These are phyloP conservation scores for Claviceps sp. DNA, from an alignment of 2,329 filamentous ascomycete species.

Conservation along the genomic window DNA sequence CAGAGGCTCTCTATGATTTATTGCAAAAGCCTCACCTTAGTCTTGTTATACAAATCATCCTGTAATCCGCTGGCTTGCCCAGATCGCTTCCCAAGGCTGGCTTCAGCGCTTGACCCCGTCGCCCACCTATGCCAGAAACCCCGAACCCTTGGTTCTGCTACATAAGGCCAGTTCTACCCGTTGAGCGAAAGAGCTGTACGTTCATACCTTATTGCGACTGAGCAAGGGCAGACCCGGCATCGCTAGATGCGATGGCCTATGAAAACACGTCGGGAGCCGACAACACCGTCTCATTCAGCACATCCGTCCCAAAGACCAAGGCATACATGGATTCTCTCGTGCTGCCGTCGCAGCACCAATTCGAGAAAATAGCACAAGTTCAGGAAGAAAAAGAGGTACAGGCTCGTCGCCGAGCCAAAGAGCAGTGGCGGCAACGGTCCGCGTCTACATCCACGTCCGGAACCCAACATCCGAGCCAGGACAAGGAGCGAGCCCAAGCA, in stretches of 20 bases:
- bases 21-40: too few species aligned
- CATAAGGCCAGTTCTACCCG: too few species aligned
- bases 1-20: too few species aligned
- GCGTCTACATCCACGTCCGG: slow-evolving; percentile 10
- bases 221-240: too few species aligned
- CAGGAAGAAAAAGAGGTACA: slow-evolving; percentile 35
- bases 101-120: too few species aligned
- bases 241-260: neutral
- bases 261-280: slow-evolving; percentile 3
- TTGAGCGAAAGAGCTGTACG: too few species aligned
- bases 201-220: too few species aligned
- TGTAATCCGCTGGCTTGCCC: too few species aligned
- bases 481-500: slow-evolving; percentile 26
- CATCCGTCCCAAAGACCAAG: slow-evolving; percentile 16
- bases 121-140: too few species aligned
- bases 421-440: slow-evolving; percentile 19
- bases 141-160: too few species aligned
- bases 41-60: too few species aligned
- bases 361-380: slow-evolving; percentile 33
- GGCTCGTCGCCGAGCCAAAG: slow-evolving; percentile 26
- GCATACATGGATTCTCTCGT: slow-evolving; percentile 38
- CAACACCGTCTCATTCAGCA: slow-evolving; percentile 6
- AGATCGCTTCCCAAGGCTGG: too few species aligned
- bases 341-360: slow-evolving; percentile 31
- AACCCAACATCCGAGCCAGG: neutral